Evolutionary conservation across 495 filamentous ascomycete genomes (phyloP), one percentile per base, ranked within the genome.

Genomic region (Annulohypoxylon moriforme): DNA sequence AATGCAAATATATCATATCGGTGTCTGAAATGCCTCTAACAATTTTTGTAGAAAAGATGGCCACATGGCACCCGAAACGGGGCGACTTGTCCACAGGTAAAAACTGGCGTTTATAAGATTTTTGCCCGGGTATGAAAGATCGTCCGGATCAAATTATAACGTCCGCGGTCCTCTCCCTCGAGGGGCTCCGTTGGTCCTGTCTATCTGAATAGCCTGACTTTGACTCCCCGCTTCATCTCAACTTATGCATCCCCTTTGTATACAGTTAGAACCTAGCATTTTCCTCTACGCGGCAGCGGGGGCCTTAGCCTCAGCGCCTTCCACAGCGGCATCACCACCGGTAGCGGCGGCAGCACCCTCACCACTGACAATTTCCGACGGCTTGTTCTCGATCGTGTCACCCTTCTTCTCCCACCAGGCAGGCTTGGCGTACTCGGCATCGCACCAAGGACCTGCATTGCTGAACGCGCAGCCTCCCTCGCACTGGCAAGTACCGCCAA

Each of bases 361-460:
- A 33, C 62, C 70, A 16, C 64, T 67, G 34, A 60, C 64, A 25
- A 69, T 68, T 50, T 77, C 76, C 18, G 72, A 67, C 10, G 76
- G 61, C 27, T 57, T 62, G 46, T 76, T 77, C 71, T 71, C 62
- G 29, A 77, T 76, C 20, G 27, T 57, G 14, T 52, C 63, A 9
- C 38, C 60, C 59, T 79, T 68, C 74, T 72, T 72, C 79, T 85
- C 89, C 92, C 91, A 95, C 80, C 92, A 90, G 64, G 92, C 87
- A 20, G 90, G 81, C 62, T 82, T 87, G 18, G 87, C 82, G 88
- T 89, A 96, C 79, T 94, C 80, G 20, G 88, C 67, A 69, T 98
- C 96, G 68, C 91, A 88, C 96, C 96, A 99, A 49, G 96, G 96
- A 50, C 96, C 96, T 67, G 87, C 88, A 74, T 99, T 96, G 79